Conservation (phyloP, 495 filamentous ascomycete genomes). For the Chaetomium cochliodes region DNA sequence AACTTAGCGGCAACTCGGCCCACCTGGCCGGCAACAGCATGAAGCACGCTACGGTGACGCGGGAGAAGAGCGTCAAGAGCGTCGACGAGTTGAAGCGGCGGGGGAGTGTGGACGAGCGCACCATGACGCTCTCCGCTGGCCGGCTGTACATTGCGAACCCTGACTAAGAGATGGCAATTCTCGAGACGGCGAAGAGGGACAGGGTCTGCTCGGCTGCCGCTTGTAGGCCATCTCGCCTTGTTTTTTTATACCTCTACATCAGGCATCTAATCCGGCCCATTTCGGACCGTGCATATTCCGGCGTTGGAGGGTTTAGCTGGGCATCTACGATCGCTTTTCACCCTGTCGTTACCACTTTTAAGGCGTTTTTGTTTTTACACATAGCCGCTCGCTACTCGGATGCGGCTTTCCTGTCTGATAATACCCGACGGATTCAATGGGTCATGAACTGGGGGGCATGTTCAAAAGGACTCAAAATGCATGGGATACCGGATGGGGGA, state of each 20-base stretch:
- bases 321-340: constrained; percentile 9
- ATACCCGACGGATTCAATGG: background rate
- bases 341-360: constrained; percentile 5
- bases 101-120: constrained; percentile 92
- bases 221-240: background rate
- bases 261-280: background rate
- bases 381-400: constrained; percentile 9
- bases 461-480: background rate
- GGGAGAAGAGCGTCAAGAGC: constrained; percentile 62
- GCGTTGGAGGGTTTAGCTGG: background rate
- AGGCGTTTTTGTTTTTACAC: background rate
- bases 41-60: constrained; percentile 51
- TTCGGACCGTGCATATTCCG: background rate
- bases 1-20: constrained; percentile 38
- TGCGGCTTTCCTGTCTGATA: constrained; percentile 2
- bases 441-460: background rate
- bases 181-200: background rate
- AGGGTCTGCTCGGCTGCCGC: background rate
- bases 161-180: constrained; percentile 51
- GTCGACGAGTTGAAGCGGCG: constrained; percentile 57
- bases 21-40: constrained; percentile 54
- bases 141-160: constrained; percentile 94
- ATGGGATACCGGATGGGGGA: background rate
- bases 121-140: constrained; percentile 74
- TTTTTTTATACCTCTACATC: background rate